Evolutionary conservation across 306 rosid genomes (phyloP).

Genomic region (Pueraria montana): DNA sequence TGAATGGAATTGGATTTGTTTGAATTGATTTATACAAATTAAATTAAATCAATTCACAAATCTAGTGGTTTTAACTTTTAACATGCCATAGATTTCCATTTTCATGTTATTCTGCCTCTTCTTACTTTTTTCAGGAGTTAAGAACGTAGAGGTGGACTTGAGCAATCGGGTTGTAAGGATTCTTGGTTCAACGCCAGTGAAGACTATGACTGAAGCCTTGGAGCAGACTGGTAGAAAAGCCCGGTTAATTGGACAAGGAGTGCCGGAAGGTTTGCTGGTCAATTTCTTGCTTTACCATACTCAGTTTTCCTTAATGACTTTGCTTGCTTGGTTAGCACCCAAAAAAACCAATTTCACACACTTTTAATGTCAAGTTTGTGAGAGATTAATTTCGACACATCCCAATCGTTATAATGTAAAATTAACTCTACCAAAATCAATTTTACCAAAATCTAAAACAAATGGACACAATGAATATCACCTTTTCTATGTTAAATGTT

Average conservation of each 20-base stretch:
- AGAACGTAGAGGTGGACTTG: constrained; percentile 83
- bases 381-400: constrained; percentile 1
- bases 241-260: constrained; percentile 92
- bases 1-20: constrained; percentile 24
- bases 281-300: constrained; percentile 18
- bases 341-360: neutral
- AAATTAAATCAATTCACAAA: neutral
- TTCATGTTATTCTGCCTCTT: neutral
- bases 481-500: constrained; percentile 5
- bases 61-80: neutral
- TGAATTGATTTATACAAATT: neutral
- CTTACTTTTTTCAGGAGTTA: constrained; percentile 65
- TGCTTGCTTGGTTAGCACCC: neutral
- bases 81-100: neutral
- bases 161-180: constrained; percentile 88
- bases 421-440: neutral
- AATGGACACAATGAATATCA: neutral
- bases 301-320: neutral
- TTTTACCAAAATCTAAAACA: neutral
- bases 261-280: constrained; percentile 72
- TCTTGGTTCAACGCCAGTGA: constrained; percentile 85
- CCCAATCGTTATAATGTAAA: neutral
- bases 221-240: constrained; percentile 89
- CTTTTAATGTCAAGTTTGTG: neutral
- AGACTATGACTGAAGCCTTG: constrained; percentile 88